Evolutionary conservation across 1,284 basidiomycete species (phyloP), one percentile per base, ranked within the genome.

Genomic region (Amylostereum areolatum): DNA sequence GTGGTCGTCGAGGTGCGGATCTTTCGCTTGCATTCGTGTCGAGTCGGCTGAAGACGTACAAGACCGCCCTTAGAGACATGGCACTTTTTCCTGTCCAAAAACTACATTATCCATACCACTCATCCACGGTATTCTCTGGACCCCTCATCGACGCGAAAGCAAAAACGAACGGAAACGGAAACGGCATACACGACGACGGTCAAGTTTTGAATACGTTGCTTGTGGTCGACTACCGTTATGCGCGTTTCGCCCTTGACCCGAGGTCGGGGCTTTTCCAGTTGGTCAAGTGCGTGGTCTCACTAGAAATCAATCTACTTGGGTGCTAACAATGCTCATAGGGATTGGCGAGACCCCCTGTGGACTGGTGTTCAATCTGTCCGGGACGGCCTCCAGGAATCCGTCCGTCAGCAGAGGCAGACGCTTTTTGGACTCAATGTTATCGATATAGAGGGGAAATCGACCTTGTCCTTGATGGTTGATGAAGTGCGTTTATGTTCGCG

Each of bases 261-360:
- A 78, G 81, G 45, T 87, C 80, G 1, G 93, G 94, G 2, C 69
- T 92, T 39, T 97, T 97, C 66, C 74, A 70, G 37, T 88, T 93
- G 77, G 75, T 91, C 49, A 83, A 83, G 92, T 92, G 50, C 51
- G 76, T 66, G 7, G 30, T 30, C 27, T 18, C 34, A 25, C 27
- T 44, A 25, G 24, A 41, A 25, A 10, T 41, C 8, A 10, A 24
- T 41, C 11, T 24, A 41, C 8, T 41, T 41, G 24, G 8, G n/a
- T 8, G 30, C 27, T 25, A 18, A 18, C 18, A 18, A 18, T 1
- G 12, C 27, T 25, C 7, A n/a, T 58, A 94, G 94, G 59, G 88
- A 97, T 58, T 99, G 97, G 97, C 78, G 92, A 53, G 96, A 99
- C 65, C 77, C 82, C 0, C 70, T 73, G 8, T 95, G 92, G 90